Percentiles rank a stretch among this genome's conserved stretches.
Conservation (phyloP, 495 filamentous ascomycete species). For the Neurospora sp. region DNA sequence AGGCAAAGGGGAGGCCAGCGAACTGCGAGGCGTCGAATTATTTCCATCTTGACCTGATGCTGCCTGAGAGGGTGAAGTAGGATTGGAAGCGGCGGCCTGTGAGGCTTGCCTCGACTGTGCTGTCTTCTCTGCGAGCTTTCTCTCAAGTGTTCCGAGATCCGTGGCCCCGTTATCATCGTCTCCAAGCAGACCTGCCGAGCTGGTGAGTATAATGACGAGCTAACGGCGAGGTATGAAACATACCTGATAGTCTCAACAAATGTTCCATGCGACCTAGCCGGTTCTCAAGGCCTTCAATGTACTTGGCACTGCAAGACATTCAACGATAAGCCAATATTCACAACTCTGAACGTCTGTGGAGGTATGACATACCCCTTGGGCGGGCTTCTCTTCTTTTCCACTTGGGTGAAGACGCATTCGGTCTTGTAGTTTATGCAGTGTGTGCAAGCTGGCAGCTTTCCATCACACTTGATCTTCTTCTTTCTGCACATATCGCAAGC, state of each 20-base stretch:
- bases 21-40: constrained; percentile 48
- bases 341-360: background rate
- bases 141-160: constrained; percentile 81
- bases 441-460: constrained; percentile 87
- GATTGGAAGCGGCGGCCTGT: constrained; percentile 30
- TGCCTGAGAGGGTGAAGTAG: constrained; percentile 36
- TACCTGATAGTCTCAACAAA: constrained; percentile 72
- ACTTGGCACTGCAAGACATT: constrained; percentile 62
- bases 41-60: constrained; percentile 35
- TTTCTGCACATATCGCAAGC: constrained; percentile 99
- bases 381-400: constrained; percentile 96
- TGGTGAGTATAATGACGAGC: constrained; percentile 7
- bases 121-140: constrained; percentile 61
- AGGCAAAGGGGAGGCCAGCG: constrained; percentile 43
- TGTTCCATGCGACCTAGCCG: constrained; percentile 89
- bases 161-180: constrained; percentile 81
- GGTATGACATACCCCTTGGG: constrained; percentile 69
- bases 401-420: constrained; percentile 93
- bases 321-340: constrained; percentile 12
- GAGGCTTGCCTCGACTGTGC: constrained; percentile 35
- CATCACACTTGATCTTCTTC: constrained; percentile 99
- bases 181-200: constrained; percentile 50
- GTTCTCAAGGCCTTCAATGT: constrained; percentile 96
- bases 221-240: background rate
- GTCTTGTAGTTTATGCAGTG: constrained; percentile 99